Conservation (phyloP, 1,139 yeast genomes). For the Meyerozyma carpophila region DNA sequence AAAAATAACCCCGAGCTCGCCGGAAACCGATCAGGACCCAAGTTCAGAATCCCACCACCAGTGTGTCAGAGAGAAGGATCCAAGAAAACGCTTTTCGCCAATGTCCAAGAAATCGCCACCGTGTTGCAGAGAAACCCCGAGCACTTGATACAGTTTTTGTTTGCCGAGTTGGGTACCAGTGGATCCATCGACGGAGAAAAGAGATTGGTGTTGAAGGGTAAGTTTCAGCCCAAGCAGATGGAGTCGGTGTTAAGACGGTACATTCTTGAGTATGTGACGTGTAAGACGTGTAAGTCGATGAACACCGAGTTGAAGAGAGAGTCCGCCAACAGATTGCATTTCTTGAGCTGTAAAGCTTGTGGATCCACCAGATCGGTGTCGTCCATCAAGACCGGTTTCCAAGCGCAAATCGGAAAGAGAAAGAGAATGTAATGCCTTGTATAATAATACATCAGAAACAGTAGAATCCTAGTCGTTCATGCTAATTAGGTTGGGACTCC, state of each 20-base stretch:
- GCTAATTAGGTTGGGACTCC: constrained; percentile 18
- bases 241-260: constrained; percentile 95
- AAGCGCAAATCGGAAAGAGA: constrained; percentile 85
- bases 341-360: constrained; percentile 96
- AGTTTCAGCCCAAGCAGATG: constrained; percentile 96
- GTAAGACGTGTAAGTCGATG: constrained; percentile 98
- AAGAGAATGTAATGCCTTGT: constrained; percentile 38
- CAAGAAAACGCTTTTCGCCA: constrained; percentile 93
- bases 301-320: constrained; percentile 95
- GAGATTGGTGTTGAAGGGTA: constrained; percentile 95
- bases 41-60: constrained; percentile 97
- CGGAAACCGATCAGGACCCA: constrained; percentile 89
- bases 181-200: constrained; percentile 98
- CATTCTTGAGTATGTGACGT: constrained; percentile 93
- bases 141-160: constrained; percentile 91
- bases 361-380: constrained; percentile 97
- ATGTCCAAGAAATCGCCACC: constrained; percentile 90
- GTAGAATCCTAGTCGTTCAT: background rate
- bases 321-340: constrained; percentile 91
- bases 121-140: constrained; percentile 96
- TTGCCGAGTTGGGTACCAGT: constrained; percentile 98
- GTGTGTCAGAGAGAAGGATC: constrained; percentile 95
- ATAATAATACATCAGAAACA: constrained; percentile 2
- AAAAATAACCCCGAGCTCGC: constrained; percentile 97
- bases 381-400: constrained; percentile 98